phyloP scores from a whole-genome alignment of 176 grass and related monocot genomes.

The Carex littledalei region DNA sequence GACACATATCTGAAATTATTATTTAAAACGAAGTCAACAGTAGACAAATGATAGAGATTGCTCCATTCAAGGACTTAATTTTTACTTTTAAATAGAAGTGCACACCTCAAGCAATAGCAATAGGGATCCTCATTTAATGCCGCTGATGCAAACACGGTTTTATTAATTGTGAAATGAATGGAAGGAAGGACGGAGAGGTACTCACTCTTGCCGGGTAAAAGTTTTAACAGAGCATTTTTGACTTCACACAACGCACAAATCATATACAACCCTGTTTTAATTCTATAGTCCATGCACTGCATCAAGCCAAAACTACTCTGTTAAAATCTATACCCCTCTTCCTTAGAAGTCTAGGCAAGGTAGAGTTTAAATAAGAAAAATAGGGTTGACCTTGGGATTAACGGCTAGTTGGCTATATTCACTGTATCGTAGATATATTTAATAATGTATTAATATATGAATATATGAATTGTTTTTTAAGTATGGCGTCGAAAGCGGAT shows the following conservation, averaged over 20 bases:
- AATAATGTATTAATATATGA: not conserved
- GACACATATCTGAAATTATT: not conserved
- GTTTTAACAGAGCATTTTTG: too few relatives aligned
- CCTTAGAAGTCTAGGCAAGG: not conserved
- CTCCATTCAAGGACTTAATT: not conserved
- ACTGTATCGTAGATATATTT: not conserved
- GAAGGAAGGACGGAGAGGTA: not conserved
- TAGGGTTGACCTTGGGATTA: constrained; percentile 17
- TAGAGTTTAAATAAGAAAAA: not conserved
- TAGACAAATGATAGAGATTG: not conserved
- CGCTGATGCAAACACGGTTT: not conserved
- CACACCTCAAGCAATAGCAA: not conserved
- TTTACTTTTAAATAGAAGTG: not conserved
- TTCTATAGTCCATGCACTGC: too few relatives aligned
- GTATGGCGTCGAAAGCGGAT: not conserved
- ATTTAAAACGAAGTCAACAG: not conserved
- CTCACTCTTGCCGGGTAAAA: not conserved
- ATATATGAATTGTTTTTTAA: not conserved
- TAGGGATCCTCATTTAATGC: constrained; percentile 1
- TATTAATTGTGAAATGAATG: constrained; percentile 3
- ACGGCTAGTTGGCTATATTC: constrained; percentile 11
- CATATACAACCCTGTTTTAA: too few relatives aligned
- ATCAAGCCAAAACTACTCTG: too few relatives aligned
- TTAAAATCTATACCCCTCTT: too few relatives aligned
- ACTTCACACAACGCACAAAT: too few relatives aligned